Evolutionary conservation across 164 flowering plant species (phyloP).

Genomic region (Dillenia turbinata): DNA sequence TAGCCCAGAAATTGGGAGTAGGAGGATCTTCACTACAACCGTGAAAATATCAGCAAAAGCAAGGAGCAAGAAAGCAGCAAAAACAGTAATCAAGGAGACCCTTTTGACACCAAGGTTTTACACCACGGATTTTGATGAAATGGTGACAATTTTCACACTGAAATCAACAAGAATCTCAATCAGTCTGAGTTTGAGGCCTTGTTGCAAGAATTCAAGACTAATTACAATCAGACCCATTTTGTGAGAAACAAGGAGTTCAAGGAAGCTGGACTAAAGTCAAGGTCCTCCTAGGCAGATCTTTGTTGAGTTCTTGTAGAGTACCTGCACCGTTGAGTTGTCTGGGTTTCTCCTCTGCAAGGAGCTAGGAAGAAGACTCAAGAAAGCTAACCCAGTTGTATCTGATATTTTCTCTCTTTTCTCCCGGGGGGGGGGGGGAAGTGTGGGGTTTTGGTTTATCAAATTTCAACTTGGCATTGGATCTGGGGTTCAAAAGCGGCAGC

Average conservation of each 20-base stretch:
- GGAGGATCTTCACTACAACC: slow-evolving; percentile 6
- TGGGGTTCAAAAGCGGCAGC: slow-evolving; percentile 49
- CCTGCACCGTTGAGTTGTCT: slow-evolving; percentile 98
- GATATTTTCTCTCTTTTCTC: slow-evolving; percentile 99
- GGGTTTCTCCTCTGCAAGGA: slow-evolving; percentile 96
- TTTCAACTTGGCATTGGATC: slow-evolving; percentile 91
- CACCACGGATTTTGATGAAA: slow-evolving; percentile 97
- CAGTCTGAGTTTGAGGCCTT: slow-evolving; percentile 79
- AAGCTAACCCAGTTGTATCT: slow-evolving; percentile 94
- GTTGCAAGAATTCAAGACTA: slow-evolving; percentile 93
- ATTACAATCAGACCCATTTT: slow-evolving; percentile 96
- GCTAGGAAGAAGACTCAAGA: slow-evolving; percentile 97
- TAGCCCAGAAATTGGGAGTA: background rate
- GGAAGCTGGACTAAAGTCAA: slow-evolving; percentile 86
- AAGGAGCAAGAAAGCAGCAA: slow-evolving; percentile 37
- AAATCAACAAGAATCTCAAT: slow-evolving; percentile 86
- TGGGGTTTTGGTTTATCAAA: slow-evolving; percentile 96
- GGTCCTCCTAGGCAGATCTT: slow-evolving; percentile 88
- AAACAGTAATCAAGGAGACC: slow-evolving; percentile 65
- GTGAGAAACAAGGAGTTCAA: slow-evolving; percentile 95
- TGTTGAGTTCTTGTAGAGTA: slow-evolving; percentile 95
- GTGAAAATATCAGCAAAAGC: slow-evolving; percentile 44
- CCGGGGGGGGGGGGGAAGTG: no score
- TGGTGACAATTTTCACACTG: slow-evolving; percentile 90
- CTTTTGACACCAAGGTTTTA: slow-evolving; percentile 90